Evolutionary conservation across 2,329 filamentous ascomycete species (phyloP), one percentile per base, ranked within the genome.

Genomic region (Phaeosphaeriaceae sp.): DNA sequence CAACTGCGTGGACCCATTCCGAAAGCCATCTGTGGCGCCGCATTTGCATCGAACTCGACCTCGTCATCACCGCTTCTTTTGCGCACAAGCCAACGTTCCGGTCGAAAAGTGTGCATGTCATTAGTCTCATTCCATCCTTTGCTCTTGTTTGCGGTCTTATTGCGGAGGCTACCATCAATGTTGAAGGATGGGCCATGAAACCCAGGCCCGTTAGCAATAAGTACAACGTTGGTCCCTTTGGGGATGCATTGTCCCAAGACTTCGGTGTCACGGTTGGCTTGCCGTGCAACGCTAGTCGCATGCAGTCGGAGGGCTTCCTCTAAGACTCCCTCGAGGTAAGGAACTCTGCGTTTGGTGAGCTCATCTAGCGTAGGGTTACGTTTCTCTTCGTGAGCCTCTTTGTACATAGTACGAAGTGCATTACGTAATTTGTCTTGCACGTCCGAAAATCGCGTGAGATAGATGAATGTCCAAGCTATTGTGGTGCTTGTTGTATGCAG

Each of bases 241-340:
- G 75, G 75, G 11, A 78, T 71, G 20, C 29, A 50, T 38, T 71
- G 62, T 5, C 77, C 77, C 1, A 79, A 63, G 8, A 80, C 44
- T 11, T 66, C 52, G 0, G 76, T 76, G 53, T 79, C 76, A 21
- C 60, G 50, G 3, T 62, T 56, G 1, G 76, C 69, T 3, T 50
- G 45, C 7, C 78, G 73, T 2, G 61, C 43, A 3, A 67, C 42
- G 1, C 65, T 64, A 2, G 70, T 71, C n/a, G 48, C 50, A 16
- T 62, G 57, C 1, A 63, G 57, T 4, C 77, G 73, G 5, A 74
- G 50, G 4, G 68, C 66, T 44, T 80, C 77, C 43, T 79, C 76
- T 5, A 76, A 61, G 1, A 65, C 53, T 1, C 71, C 77, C 35
- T 78, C 75, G 4, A 79, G 70, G 45, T 79, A 79, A 1, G 52